Conservation (phyloP, 2,329 filamentous ascomycete species). For the Calonectria henricotiae region DNA sequence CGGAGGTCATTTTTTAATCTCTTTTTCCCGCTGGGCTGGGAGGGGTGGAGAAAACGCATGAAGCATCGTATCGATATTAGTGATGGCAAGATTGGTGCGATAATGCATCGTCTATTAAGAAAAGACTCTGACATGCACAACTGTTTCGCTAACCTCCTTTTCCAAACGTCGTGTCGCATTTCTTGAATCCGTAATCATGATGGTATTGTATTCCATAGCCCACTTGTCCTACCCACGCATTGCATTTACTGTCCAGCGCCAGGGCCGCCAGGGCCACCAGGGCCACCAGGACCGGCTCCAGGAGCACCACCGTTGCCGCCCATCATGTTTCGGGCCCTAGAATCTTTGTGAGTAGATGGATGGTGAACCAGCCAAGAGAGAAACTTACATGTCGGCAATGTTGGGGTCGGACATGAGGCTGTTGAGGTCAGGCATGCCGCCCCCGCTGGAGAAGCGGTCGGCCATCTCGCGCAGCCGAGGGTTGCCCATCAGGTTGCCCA, state of each 20-base stretch:
- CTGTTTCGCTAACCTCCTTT: constrained; percentile 43
- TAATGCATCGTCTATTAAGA: constrained; percentile 47
- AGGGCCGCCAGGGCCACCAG: constrained; percentile 52
- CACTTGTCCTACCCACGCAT: constrained; percentile 36
- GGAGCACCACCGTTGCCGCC: constrained; percentile 55
- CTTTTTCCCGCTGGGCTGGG: neutral
- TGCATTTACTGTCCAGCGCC: constrained; percentile 50
- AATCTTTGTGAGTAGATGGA: constrained; percentile 23
- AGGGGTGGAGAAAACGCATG: neutral
- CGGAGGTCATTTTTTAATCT: neutral
- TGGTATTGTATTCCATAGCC: constrained; percentile 44
- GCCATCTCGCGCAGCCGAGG: constrained; percentile 91
- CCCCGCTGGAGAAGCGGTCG: constrained; percentile 81
- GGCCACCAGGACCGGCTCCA: constrained; percentile 41
- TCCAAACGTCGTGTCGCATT: constrained; percentile 45
- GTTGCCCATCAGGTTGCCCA: constrained; percentile 95
- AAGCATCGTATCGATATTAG: neutral
- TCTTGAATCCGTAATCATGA: constrained; percentile 38
- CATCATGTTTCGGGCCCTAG: constrained; percentile 67
- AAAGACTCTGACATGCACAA: constrained; percentile 36
- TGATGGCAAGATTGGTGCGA: constrained; percentile 24
- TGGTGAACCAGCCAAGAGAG: neutral
- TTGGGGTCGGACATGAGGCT: constrained; percentile 92
- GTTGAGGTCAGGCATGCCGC: constrained; percentile 91
- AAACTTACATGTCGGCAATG: constrained; percentile 91